A percentile compares a stretch with the other conserved stretches of the same genome.
Conservation (phyloP, 495 filamentous ascomycete species). For the Trichoderma reesei region DNA sequence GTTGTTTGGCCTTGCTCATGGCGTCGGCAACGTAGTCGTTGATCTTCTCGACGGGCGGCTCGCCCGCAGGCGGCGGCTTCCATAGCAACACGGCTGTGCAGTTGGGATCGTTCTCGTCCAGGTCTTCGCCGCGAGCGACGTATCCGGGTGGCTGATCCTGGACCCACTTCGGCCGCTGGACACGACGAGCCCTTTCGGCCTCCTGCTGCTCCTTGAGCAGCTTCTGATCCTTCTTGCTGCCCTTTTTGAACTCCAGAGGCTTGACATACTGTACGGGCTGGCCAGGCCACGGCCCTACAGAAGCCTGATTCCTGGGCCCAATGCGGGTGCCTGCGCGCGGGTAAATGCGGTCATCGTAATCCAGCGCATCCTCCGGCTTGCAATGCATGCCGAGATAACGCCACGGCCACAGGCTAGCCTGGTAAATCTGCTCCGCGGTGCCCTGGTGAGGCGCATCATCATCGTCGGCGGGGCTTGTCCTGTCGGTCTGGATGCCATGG, state of each 20-base stretch:
- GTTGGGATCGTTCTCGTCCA: constrained; percentile 32
- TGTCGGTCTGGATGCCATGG: constrained; percentile 42
- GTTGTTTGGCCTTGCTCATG: constrained; percentile 46
- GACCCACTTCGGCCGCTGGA: constrained; percentile 82
- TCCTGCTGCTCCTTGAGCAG: constrained; percentile 68
- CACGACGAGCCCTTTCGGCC: constrained; percentile 63
- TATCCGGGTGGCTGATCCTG: constrained; percentile 87
- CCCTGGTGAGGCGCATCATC: constrained; percentile 53
- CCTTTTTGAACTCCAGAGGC: constrained; percentile 71
- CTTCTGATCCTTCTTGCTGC: constrained; percentile 54
- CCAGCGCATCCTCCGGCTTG: constrained; percentile 88
- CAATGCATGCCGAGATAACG: constrained; percentile 94
- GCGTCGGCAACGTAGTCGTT: constrained; percentile 67
- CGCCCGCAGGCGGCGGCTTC: constrained; percentile 50
- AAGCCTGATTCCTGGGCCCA: constrained; percentile 86
- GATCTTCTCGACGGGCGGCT: constrained; percentile 37
- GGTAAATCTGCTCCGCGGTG: constrained; percentile 82
- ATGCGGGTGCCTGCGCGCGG: constrained; percentile 88
- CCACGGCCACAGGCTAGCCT: constrained; percentile 92
- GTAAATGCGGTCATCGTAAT: constrained; percentile 97
- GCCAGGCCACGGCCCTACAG: constrained; percentile 74
- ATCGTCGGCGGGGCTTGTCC: constrained; percentile 48
- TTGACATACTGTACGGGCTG: constrained; percentile 82
- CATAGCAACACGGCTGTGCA: constrained; percentile 47
- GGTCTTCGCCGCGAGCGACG: constrained; percentile 71